Evolutionary conservation across 129 eudicot genomes (phyloP).

Genomic region (Chrysanthemum lavandulifolium): DNA sequence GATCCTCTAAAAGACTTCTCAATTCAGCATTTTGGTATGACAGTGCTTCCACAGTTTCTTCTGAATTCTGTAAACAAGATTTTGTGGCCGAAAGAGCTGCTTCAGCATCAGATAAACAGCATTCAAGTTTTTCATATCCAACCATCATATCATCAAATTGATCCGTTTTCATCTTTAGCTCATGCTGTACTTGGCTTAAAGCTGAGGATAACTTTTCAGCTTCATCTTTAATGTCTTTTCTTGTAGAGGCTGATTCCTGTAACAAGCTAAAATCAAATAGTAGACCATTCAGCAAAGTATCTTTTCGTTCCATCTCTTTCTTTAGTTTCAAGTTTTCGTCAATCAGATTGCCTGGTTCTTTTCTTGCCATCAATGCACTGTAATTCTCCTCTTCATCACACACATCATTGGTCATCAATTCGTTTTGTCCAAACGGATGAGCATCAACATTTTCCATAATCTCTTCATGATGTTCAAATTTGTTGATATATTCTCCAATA

Average conservation of each 20-base stretch:
- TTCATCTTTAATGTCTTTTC: constrained; percentile 67
- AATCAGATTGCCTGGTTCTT: constrained; percentile 33
- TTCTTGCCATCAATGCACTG: constrained; percentile 20
- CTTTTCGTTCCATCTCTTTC: constrained; percentile 60
- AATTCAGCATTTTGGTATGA: constrained; percentile 61
- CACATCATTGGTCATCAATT: constrained; percentile 7
- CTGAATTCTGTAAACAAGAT: constrained; percentile 56
- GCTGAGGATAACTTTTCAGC: constrained; percentile 47
- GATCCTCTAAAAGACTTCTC: constrained; percentile 55
- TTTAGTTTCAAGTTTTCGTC: constrained; percentile 45
- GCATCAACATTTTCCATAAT: constrained; percentile 19
- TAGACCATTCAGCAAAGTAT: constrained; percentile 59
- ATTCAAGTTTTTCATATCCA: constrained; percentile 50
- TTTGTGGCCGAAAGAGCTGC: constrained; percentile 51
- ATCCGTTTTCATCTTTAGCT: constrained; percentile 50
- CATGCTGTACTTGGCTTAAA: constrained; percentile 50
- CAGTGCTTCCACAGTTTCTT: constrained; percentile 45
- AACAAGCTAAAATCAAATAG: constrained; percentile 79
- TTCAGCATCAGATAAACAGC: constrained; percentile 54
- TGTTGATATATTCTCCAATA: constrained; percentile 32
- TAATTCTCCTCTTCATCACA: constrained; percentile 25
- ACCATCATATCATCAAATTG: constrained; percentile 48
- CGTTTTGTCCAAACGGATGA: constrained; percentile 9
- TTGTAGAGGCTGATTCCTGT: constrained; percentile 77
- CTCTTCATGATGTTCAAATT: constrained; percentile 30